A percentile compares a stretch with the other conserved stretches of the same genome.
phyloP scores from a whole-genome alignment of 306 rosid genomes.

The Lathyrus tuberosus region DNA sequence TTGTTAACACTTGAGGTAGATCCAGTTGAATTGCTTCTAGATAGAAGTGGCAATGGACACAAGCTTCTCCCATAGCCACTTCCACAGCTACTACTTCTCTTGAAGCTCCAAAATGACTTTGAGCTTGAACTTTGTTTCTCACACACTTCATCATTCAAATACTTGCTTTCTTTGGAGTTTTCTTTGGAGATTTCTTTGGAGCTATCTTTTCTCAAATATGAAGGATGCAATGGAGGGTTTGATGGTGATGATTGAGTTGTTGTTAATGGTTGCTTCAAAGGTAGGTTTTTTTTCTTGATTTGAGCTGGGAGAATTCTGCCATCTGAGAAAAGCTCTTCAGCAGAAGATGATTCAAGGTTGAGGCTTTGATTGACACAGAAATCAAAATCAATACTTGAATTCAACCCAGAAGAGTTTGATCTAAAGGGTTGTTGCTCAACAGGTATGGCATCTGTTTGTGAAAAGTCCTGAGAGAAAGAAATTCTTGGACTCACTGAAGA shows the following conservation, averaged over 20 bases:
- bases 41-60: conserved; percentile 79
- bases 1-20: conserved; percentile 54
- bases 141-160: conserved; percentile 43
- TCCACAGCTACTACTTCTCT: conserved; percentile 85
- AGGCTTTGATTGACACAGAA: conserved; percentile 62
- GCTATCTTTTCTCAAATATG: conserved; percentile 41
- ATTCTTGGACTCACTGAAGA: conserved; percentile 69
- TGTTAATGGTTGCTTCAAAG: conserved; percentile 27
- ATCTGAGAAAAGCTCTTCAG: conserved; percentile 83
- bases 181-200: conserved; percentile 37
- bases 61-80: conserved; percentile 72
- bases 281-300: conserved; percentile 57
- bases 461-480: conserved; percentile 79
- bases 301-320: conserved; percentile 75
- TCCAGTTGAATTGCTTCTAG: conserved; percentile 88
- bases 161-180: conserved; percentile 13
- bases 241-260: conserved; percentile 28
- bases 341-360: conserved; percentile 66
- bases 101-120: conserved; percentile 86
- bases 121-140: conserved; percentile 58
- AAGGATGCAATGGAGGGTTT: conserved; percentile 40
- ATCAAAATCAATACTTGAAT: conserved; percentile 69
- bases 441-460: conserved; percentile 62
- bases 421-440: conserved; percentile 63
- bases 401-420: conserved; percentile 60